A percentile compares a stretch with the other conserved stretches of the same genome.
These are phyloP conservation scores for Colletotrichum sp. DNA, from an alignment of 2,329 filamentous ascomycete genomes.

Conservation along the genomic window DNA sequence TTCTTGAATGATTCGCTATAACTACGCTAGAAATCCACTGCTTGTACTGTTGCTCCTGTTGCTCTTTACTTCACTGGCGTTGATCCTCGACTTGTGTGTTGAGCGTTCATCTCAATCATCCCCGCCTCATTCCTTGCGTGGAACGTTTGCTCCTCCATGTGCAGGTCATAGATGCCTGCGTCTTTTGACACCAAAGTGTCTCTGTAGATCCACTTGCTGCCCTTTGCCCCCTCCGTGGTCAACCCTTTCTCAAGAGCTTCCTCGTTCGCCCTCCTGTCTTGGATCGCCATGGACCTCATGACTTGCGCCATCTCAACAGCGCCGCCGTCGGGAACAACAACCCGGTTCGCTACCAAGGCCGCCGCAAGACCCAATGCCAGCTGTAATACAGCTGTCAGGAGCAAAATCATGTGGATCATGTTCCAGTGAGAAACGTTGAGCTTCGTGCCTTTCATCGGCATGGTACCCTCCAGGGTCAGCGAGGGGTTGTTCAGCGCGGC, in stretches of 20 bases:
- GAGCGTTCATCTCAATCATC: slow-evolving; percentile 14
- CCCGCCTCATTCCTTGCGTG: background rate
- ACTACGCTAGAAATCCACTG: background rate
- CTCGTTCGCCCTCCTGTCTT: background rate
- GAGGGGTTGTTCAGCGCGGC: slow-evolving; percentile 33
- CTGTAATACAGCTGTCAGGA: slow-evolving; percentile 35
- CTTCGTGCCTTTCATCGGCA: slow-evolving; percentile 34
- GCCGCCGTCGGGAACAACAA: slow-evolving; percentile 25
- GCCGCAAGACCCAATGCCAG: slow-evolving; percentile 28
- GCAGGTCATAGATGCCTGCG: slow-evolving; percentile 15
- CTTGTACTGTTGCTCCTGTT: background rate
- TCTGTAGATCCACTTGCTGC: slow-evolving; percentile 17
- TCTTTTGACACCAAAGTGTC: background rate
- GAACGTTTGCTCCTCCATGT: slow-evolving; percentile 17
- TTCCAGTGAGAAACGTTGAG: slow-evolving; percentile 37
- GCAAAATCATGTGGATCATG: slow-evolving; percentile 34
- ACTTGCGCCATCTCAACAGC: slow-evolving; percentile 21
- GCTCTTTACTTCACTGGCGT: background rate
- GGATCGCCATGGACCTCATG: slow-evolving; percentile 18
- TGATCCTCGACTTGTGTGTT: background rate
- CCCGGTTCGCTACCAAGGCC: slow-evolving; percentile 28
- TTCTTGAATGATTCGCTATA: background rate
- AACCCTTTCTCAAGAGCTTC: background rate
- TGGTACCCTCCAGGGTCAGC: slow-evolving; percentile 29
- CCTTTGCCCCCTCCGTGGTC: background rate